Evolutionary conservation across 306 rosid species (phyloP).

Genomic region (Inga oerstediana): DNA sequence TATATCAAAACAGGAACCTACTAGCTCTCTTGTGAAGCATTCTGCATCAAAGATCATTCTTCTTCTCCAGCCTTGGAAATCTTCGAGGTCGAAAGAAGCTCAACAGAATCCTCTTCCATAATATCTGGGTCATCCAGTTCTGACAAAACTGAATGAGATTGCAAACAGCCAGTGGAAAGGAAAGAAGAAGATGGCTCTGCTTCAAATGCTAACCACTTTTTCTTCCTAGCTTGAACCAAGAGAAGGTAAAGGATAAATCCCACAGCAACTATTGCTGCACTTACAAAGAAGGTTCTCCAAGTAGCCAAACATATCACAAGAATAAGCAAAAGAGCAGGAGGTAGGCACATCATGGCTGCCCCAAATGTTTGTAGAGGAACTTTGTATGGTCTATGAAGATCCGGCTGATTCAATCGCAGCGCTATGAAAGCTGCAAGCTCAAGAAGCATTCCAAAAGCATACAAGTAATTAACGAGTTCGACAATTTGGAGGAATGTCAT

Average conservation of each 20-base stretch:
- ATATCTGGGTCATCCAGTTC: constrained; percentile 38
- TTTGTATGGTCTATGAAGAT: constrained; percentile 78
- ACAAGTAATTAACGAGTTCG: constrained; percentile 86
- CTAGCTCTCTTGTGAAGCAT: constrained; percentile 42
- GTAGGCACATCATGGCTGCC: constrained; percentile 70
- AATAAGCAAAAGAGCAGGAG: constrained; percentile 71
- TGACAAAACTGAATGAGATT: constrained; percentile 35
- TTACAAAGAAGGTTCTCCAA: constrained; percentile 60
- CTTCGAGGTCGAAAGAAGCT: constrained; percentile 50
- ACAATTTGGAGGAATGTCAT: constrained; percentile 90
- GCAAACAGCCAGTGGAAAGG: constrained; percentile 30
- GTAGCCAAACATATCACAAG: constrained; percentile 93
- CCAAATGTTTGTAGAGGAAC: constrained; percentile 78
- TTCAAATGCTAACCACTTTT: constrained; percentile 18
- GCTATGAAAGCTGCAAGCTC: constrained; percentile 82
- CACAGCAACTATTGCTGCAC: constrained; percentile 51
- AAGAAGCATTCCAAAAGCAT: constrained; percentile 85
- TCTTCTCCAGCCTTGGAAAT: constrained; percentile 41
- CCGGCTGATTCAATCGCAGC: constrained; percentile 72
- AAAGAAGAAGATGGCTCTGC: constrained; percentile 5
- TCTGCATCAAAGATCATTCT: constrained; percentile 41
- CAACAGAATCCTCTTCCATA: constrained; percentile 37
- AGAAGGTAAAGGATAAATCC: constrained; percentile 72
- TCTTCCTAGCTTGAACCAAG: constrained; percentile 60
- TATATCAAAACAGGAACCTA: constrained; percentile 22